Evolutionary conservation across 192 early-diverging fungal genomes (phyloP).

Genomic region (Coemansia asiatica): DNA sequence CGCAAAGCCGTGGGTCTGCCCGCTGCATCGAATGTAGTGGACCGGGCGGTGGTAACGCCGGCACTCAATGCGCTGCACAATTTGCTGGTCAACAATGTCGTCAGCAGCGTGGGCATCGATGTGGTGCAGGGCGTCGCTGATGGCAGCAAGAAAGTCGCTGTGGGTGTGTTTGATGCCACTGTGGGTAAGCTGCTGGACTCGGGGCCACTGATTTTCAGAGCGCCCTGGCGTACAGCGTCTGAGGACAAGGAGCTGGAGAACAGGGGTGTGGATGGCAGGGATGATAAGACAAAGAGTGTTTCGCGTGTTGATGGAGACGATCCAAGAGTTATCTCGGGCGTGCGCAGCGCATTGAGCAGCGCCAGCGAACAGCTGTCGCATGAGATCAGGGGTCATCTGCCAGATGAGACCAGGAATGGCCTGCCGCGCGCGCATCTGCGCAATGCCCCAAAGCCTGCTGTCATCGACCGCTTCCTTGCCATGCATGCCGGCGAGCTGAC

Average conservation of each 20-base stretch:
- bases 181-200: conserved; percentile 41
- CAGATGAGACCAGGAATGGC: conserved; percentile 41
- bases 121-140: conserved; percentile 55
- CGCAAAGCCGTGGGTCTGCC: conserved; percentile 38
- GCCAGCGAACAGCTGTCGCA: conserved; percentile 47
- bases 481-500: conserved; percentile 20
- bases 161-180: conserved; percentile 53
- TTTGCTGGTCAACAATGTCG: conserved; percentile 37
- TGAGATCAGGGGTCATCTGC: conserved; percentile 41
- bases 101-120: conserved; percentile 44
- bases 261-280: neutral
- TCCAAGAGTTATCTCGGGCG: conserved; percentile 14
- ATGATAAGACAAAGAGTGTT: too few relatives aligned
- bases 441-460: conserved; percentile 4
- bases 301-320: neutral
- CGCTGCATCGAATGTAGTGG: conserved; percentile 22
- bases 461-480: conserved; percentile 21
- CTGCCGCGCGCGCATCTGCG: conserved; percentile 14
- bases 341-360: conserved; percentile 20
- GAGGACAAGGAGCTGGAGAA: conserved; percentile 34
- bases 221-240: conserved; percentile 20
- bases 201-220: conserved; percentile 26
- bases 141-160: conserved; percentile 49
- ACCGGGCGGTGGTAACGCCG: conserved; percentile 22
- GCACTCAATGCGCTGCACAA: conserved; percentile 28